Base-by-base conservation (phyloP, 768 basidiomycete genomes). In the Naganishia vishniacii region DNA sequence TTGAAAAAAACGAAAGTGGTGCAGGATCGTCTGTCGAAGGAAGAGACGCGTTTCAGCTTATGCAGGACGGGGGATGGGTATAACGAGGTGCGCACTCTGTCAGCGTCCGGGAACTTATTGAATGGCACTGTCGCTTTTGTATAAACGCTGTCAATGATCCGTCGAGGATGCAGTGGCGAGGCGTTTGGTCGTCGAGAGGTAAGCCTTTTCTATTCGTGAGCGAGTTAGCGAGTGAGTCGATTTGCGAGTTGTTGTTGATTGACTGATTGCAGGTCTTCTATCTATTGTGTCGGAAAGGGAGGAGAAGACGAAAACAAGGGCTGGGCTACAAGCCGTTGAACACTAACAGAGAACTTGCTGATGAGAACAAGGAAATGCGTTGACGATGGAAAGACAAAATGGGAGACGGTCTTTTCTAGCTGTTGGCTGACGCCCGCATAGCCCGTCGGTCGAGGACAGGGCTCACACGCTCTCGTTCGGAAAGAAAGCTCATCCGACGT, bases 91-190 rank as follows among this genome's bases (percentile, higher is more conserved):
- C n/a, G n/a, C n/a, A n/a, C n/a, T n/a, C n/a, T n/a, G n/a, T n/a
- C n/a, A n/a, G n/a, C n/a, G n/a, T 51, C n/a, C n/a, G 15, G 7
- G 15, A 9, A 7, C 23, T 46, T 46, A 18, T 18, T 8, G 45
- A 25, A 32, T n/a, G 8, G 12, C 16, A n/a, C 28, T 18, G 31
- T 51, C 48, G 13, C 11, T 9, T 28, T 51, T 31, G 49, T n/a
- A n/a, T n/a, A n/a, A n/a, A 51, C 34, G 49, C 49, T 51, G 31
- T 25, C 37, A 16, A 40, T 51, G 47, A 5, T 56, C 53, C 53
- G 32, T 56, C 53, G 15, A 56, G 53, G 53, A 56, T 32, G 32
- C 23, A n/a, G 34, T 56, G 26, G 37, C 53, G 53, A 56, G 18
- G 18, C 15, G 34, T n/a, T 31, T 29, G n/a, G 51, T 53, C 51